These are phyloP conservation scores for Thielaviopsis populi DNA, from an alignment of 2,329 filamentous ascomycete genomes.

Conservation along the genomic window DNA sequence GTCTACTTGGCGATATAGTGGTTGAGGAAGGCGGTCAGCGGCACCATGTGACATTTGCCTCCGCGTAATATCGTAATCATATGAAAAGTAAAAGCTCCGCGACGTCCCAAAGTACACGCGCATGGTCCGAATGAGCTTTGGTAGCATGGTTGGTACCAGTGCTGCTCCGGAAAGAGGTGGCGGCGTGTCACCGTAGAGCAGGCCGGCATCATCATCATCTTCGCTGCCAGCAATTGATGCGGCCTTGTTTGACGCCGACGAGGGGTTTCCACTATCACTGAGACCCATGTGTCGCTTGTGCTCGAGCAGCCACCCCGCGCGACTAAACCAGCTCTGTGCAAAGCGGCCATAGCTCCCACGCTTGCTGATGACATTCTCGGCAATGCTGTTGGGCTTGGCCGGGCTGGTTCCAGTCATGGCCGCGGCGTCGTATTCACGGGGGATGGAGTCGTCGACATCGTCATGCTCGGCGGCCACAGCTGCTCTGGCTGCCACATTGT, in stretches of 20 bases:
- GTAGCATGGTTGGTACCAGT: constrained; percentile 44
- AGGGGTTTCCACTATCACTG: constrained; percentile 29
- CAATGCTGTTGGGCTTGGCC: constrained; percentile 46
- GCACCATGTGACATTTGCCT: constrained; percentile 33
- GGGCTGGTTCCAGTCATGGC: constrained; percentile 21
- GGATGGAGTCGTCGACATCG: constrained; percentile 31
- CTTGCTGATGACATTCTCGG: constrained; percentile 73
- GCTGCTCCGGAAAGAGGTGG: neutral
- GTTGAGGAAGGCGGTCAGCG: constrained; percentile 29
- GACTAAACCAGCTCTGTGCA: constrained; percentile 81
- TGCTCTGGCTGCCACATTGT: constrained; percentile 33
- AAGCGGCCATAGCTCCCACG: constrained; percentile 79
- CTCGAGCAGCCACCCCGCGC: constrained; percentile 62
- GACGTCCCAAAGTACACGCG: constrained; percentile 72
- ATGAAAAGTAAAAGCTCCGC: constrained; percentile 84
- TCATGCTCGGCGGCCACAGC: constrained; percentile 20
- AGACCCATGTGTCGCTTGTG: constrained; percentile 55
- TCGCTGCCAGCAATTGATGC: constrained; percentile 20
- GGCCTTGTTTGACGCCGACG: constrained; percentile 25
- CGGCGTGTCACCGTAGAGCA: constrained; percentile 12
- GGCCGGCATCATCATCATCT: constrained; percentile 12
- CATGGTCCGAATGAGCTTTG: constrained; percentile 70
- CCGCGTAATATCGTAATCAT: constrained; percentile 82
- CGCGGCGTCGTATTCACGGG: constrained; percentile 24
- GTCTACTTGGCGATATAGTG: constrained; percentile 60